Conservation (phyloP, 176 grass and related monocot genomes). For the Carex pumila region DNA sequence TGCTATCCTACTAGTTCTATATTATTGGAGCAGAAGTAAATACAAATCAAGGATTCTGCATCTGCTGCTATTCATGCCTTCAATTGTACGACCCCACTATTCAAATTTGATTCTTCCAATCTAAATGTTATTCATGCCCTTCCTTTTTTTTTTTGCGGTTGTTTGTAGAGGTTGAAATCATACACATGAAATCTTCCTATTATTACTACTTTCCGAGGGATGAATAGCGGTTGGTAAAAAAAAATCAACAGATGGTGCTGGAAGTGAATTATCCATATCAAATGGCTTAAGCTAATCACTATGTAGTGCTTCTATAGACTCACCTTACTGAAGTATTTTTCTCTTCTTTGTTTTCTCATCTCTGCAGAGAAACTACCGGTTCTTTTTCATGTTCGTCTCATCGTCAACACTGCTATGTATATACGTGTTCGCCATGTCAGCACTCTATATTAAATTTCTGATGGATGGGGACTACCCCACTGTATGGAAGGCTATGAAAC, state of each 20-base stretch:
- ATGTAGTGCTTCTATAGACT: background rate
- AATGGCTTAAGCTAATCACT: background rate
- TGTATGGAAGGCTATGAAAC: slow-evolving; percentile 95
- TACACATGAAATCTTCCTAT: background rate
- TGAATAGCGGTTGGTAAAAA: background rate
- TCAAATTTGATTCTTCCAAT: background rate
- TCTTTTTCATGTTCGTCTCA: slow-evolving; percentile 95
- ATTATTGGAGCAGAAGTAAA: background rate
- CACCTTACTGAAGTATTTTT: background rate
- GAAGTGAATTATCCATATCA: background rate
- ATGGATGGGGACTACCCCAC: slow-evolving; percentile 78
- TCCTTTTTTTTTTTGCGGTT: no score
- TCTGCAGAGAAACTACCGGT: slow-evolving; percentile 87
- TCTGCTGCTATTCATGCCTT: background rate
- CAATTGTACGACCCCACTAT: background rate
- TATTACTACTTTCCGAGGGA: background rate
- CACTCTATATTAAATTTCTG: slow-evolving; percentile 87
- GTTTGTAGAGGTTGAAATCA: background rate
- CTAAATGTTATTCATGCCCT: background rate
- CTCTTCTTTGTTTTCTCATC: slow-evolving; percentile 26
- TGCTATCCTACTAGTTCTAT: background rate
- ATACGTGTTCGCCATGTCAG: slow-evolving; percentile 88
- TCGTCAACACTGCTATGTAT: slow-evolving; percentile 93
- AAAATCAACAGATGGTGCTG: background rate
- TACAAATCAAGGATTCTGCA: background rate